Evolutionary conservation across 75 land plant species (phyloP).

Genomic region (Picea glauca): DNA sequence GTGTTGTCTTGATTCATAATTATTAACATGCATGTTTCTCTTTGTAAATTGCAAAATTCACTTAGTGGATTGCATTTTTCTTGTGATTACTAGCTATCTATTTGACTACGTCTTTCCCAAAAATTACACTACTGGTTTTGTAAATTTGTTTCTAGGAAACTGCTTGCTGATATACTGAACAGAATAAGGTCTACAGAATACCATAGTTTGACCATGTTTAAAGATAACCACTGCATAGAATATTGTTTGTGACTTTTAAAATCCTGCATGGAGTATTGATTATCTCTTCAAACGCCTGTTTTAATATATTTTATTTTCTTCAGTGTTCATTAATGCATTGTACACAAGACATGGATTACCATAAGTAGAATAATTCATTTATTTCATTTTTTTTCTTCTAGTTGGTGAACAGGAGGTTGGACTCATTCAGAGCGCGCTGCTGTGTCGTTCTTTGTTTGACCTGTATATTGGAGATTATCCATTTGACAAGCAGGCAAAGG

Average conservation of each 20-base stretch:
- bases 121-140: background rate
- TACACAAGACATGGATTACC: conserved; percentile 5
- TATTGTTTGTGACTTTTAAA: background rate
- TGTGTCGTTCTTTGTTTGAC: conserved; percentile 80
- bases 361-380: conserved; percentile 6
- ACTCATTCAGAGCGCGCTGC: conserved; percentile 74
- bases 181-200: no score
- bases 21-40: background rate
- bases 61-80: background rate
- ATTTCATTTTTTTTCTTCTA: conserved; percentile 20
- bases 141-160: background rate
- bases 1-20: background rate
- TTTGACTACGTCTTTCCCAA: background rate
- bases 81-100: background rate
- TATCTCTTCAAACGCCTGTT: background rate
- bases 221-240: background rate
- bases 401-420: conserved; percentile 92
- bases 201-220: background rate
- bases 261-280: background rate
- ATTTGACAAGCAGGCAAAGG: conserved; percentile 77
- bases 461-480: conserved; percentile 94
- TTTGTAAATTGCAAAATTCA: background rate
- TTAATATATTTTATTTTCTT: background rate
- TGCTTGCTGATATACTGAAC: background rate
- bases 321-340: background rate